Evolutionary conservation across 306 rosid species (phyloP), one percentile per base, ranked within the genome.

Genomic region (Pyrus bretschneideri): DNA sequence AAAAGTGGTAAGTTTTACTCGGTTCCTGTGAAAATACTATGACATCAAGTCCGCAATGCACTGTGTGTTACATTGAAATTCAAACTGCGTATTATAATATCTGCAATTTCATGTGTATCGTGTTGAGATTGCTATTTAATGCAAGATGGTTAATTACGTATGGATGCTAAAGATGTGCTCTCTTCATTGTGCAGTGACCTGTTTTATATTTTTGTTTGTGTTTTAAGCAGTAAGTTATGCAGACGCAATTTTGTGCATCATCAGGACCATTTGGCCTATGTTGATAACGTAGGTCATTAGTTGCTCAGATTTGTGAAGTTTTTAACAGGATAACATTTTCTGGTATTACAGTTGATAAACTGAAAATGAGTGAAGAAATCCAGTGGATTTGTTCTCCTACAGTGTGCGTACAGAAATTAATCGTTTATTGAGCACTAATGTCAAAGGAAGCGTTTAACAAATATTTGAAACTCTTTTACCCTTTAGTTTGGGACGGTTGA

Each of bases 1-100:
- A 69, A 89, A 89, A 89, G 93, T 92, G 93, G 98, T 95, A 87
- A 80, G 91, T 77, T 17, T 7, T 14, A 13, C 45, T 57, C 22
- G n/a, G 21, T 30, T 21, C 49, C 30, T 31, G 21, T 12, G 38
- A 14, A 2, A 25, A 17, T 5, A 51, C 17, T 23, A 15, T 45
- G 8, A 45, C 14, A 22, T 58, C 2, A 5, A 58, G 25, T 69
- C 30, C 38, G 3, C 73, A 52, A 70, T 51, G 18, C 23, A 30
- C 27, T 18, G 1, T 13, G 6, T 71, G 7, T 30, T 30, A 64
- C 23, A 29, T 64, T 14, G 19, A 18, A 31, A 29, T 29, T 29
- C 22, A 17, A 31, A 31, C 14, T 45, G 27, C 18, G 69, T 18
- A 29, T 6, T 13, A 68, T 51, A 22, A 22, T 67, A 11, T 40